phyloP scores from a whole-genome alignment of 805 yeast species.

The Zygosaccharomyces pseudorouxii region DNA sequence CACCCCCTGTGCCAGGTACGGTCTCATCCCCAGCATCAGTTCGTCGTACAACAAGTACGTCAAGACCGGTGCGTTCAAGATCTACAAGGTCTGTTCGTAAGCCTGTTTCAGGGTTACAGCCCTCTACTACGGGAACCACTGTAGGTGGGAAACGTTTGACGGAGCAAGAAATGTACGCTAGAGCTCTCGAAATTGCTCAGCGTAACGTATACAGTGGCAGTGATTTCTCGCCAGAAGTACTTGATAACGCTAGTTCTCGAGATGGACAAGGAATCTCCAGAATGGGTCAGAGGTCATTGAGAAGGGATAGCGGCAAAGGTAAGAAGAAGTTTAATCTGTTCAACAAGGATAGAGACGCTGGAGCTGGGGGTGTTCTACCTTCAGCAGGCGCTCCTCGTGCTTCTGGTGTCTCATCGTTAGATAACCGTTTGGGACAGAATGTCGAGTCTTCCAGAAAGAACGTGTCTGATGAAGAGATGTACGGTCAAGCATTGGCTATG shows the following conservation, averaged over 20 bases:
- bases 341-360: conserved; percentile 4
- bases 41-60: background rate
- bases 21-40: background rate
- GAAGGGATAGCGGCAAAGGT: background rate
- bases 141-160: conserved; percentile 14
- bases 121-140: conserved; percentile 1
- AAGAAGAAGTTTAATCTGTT: conserved; percentile 3
- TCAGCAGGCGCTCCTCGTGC: background rate
- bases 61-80: background rate
- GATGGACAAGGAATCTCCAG: conserved; percentile 1
- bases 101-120: background rate
- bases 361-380: background rate
- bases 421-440: background rate
- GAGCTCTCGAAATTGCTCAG: conserved; percentile 53
- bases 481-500: conserved; percentile 50
- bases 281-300: conserved; percentile 25
- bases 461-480: conserved; percentile 48
- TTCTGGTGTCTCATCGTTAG: conserved; percentile 2
- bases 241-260: conserved; percentile 1
- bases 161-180: conserved; percentile 48
- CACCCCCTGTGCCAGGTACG: background rate
- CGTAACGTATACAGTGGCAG: conserved; percentile 50
- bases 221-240: conserved; percentile 4
- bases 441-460: background rate
- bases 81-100: background rate